Percentiles rank a stretch among this genome's conserved stretches.
These are phyloP conservation scores for Nowakowskiella sp. DNA, from an alignment of 192 early-diverging fungal genomes.

Conservation along the genomic window DNA sequence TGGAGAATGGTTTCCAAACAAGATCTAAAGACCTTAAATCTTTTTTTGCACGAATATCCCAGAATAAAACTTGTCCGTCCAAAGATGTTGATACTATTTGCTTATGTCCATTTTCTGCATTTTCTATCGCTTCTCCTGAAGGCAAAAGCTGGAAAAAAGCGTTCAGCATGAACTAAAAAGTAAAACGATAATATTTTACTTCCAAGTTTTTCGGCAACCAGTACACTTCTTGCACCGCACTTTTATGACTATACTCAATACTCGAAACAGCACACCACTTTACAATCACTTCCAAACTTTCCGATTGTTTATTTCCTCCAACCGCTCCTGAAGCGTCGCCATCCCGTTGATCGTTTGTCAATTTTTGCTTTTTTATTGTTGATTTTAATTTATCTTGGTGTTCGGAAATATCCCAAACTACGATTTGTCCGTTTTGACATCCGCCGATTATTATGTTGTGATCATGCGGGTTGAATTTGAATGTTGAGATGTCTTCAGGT, in stretches of 20 bases:
- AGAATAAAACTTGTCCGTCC: constrained; percentile 49
- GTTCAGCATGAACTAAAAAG: background rate
- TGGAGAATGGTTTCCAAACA: constrained; percentile 49
- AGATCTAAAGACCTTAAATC: constrained; percentile 46
- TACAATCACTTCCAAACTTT: constrained; percentile 17
- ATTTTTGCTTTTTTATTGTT: constrained; percentile 27
- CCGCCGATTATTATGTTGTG: constrained; percentile 51
- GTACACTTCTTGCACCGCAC: constrained; percentile 37
- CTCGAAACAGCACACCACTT: constrained; percentile 44
- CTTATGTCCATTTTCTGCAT: constrained; percentile 36
- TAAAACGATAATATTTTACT: constrained; percentile 21
- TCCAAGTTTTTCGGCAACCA: constrained; percentile 51
- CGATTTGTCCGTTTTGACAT: constrained; percentile 50
- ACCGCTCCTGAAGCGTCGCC: background rate
- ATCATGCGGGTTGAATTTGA: constrained; percentile 49
- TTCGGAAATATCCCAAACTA: constrained; percentile 56
- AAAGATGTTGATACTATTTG: constrained; percentile 47
- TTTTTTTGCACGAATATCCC: constrained; percentile 54
- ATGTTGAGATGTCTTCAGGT: constrained; percentile 48
- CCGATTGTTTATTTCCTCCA: constrained; percentile 11
- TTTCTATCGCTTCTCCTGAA: constrained; percentile 37
- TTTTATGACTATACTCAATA: constrained; percentile 47
- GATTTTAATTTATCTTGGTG: constrained; percentile 48
- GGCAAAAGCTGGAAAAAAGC: constrained; percentile 18
- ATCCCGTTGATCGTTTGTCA: background rate